Evolutionary conservation across 495 filamentous ascomycete genomes (phyloP), one percentile per base, ranked within the genome.

Genomic region (Aspergillus wentii): DNA sequence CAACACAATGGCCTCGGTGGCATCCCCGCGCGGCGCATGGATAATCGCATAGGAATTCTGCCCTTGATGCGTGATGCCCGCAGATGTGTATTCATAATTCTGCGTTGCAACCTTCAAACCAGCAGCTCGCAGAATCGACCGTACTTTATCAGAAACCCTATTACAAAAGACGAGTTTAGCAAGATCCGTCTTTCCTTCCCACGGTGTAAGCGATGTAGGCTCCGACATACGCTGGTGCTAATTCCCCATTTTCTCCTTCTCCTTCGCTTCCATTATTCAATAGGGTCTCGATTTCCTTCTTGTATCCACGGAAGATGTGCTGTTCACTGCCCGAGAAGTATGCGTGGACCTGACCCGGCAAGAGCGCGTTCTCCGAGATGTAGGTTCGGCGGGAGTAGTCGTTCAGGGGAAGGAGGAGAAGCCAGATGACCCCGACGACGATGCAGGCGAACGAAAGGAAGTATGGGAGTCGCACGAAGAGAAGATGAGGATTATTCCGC

Each of bases 301-400:
- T 82, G 56, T 94, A 97, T 5, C 89, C 94, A 7, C 90, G 76
- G 62, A 97, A 95, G 42, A 97, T 75, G 54, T 95, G 84, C 64
- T 95, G 89, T 53, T 98, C 92, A 57, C 86, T 94, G 16, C 92
- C 91, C 2, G 85, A 82, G 52, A 98, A 98, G 57, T 98, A 97
- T 0, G 94, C 94, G 62, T 97, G 89, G 9, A 97, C 92, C 54
- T 97, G 92, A 11, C 91, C 92, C 1, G 92, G 92, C 13, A 98
- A 71, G 7, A 98, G 80, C 13, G 92, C 92, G 61, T 98, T 98
- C 59, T 98, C 92, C 35, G 90, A 96, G 48, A 98, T 92, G 63
- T 98, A 97, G 8, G 92, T 98, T 30, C 76, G 69, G 44, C 94
- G 81, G 35, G 88, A 95, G 69, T 97, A 94, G 36, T 88, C 76